These are phyloP conservation scores for Taphrina betulina DNA, from an alignment of 1,139 yeast species.

Conservation along the genomic window DNA sequence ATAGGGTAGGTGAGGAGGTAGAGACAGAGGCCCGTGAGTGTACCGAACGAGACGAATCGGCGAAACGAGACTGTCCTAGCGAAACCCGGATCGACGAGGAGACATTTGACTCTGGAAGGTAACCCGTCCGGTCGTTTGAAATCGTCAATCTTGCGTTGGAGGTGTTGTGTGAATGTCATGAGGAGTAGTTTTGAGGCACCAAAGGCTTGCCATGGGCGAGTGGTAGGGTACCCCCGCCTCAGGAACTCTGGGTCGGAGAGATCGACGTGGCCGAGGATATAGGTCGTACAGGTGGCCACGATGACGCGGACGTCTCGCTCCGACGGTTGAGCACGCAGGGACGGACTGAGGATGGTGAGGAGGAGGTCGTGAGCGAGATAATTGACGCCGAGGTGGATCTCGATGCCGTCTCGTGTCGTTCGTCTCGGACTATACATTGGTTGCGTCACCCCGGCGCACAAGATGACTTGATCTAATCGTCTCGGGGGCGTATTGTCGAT, in stretches of 20 bases:
- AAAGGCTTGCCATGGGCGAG: conserved; percentile 69
- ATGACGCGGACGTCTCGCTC: conserved; percentile 88
- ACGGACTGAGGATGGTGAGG: conserved; percentile 72
- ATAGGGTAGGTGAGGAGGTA: conserved; percentile 75
- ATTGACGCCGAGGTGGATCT: conserved; percentile 77
- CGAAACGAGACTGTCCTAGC: conserved; percentile 86
- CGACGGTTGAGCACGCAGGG: conserved; percentile 83
- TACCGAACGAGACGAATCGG: conserved; percentile 74
- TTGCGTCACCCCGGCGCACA: conserved; percentile 79
- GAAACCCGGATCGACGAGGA: conserved; percentile 84
- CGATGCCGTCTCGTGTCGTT: conserved; percentile 77
- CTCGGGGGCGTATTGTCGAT: conserved; percentile 87
- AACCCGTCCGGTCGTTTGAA: conserved; percentile 66
- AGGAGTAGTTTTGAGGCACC: conserved; percentile 80
- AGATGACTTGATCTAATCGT: conserved; percentile 79
- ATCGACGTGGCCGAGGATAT: conserved; percentile 67
- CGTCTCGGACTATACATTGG: conserved; percentile 66
- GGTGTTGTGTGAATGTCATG: conserved; percentile 70
- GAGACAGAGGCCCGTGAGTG: conserved; percentile 62
- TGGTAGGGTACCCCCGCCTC: conserved; percentile 58
- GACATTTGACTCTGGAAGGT: conserved; percentile 66
- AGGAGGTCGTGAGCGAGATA: conserved; percentile 79
- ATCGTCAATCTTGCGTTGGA: conserved; percentile 59
- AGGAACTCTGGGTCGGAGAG: conserved; percentile 67
- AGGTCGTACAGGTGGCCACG: conserved; percentile 71